phyloP scores from a whole-genome alignment of 2,329 filamentous ascomycete genomes.

The Neofusicoccum cordaticola region DNA sequence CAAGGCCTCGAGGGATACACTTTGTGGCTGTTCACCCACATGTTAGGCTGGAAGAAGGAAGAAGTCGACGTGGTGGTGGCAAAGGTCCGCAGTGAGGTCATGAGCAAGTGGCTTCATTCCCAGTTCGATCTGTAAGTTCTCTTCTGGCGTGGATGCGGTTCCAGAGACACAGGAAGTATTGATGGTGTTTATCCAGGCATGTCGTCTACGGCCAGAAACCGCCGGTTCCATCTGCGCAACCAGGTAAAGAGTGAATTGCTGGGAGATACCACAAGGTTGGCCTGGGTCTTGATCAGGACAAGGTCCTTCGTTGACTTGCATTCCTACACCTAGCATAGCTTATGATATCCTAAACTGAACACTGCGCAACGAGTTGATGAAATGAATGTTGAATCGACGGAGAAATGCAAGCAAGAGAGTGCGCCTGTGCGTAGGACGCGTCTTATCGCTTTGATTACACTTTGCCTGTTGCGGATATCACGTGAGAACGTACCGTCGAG shows the following conservation, averaged over 20 bases:
- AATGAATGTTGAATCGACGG: too few species aligned
- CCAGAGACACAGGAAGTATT: neutral
- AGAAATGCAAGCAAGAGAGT: too few species aligned
- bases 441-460: neutral
- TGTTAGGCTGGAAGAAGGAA: slow-evolving; percentile 41
- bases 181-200: neutral
- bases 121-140: neutral
- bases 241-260: neutral
- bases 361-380: too few species aligned
- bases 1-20: slow-evolving; percentile 39
- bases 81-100: slow-evolving; percentile 25
- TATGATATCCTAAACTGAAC: too few species aligned
- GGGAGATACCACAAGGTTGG: neutral
- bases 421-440: too few species aligned
- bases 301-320: neutral
- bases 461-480: neutral
- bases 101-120: slow-evolving; percentile 15
- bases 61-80: slow-evolving; percentile 42
- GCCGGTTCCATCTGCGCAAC: neutral
- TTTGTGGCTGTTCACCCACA: slow-evolving; percentile 41
- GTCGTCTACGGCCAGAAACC: neutral
- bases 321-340: neutral
- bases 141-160: neutral
- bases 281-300: neutral
- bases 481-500: neutral